phyloP scores from a whole-genome alignment of 306 rosid species.

The Quercus engelmannii region DNA sequence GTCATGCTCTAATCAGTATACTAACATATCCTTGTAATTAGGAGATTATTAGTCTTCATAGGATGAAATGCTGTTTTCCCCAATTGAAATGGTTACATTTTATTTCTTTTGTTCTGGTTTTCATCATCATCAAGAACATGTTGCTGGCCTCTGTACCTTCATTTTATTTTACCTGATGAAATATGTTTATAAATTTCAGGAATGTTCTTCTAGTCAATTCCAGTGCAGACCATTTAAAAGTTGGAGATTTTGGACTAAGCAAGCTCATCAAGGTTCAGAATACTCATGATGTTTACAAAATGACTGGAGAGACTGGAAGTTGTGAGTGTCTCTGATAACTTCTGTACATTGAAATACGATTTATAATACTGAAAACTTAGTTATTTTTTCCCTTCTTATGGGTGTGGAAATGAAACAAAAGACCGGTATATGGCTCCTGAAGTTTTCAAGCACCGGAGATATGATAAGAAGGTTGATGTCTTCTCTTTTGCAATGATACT shows the following conservation, averaged over 20 bases:
- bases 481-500: slow-evolving; percentile 94
- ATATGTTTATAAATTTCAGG: slow-evolving; percentile 46
- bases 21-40: not conserved
- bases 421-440: slow-evolving; percentile 99
- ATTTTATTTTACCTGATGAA: slow-evolving; percentile 7
- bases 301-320: slow-evolving; percentile 99
- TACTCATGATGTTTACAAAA: slow-evolving; percentile 94
- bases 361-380: slow-evolving; percentile 1
- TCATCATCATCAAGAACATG: slow-evolving; percentile 9
- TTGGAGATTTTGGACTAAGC: slow-evolving; percentile 97
- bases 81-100: not conserved
- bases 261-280: slow-evolving; percentile 89
- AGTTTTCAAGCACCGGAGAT: slow-evolving; percentile 82
- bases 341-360: slow-evolving; percentile 5
- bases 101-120: not conserved
- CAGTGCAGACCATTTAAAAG: slow-evolving; percentile 95
- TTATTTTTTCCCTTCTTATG: slow-evolving; percentile 1
- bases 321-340: slow-evolving; percentile 59
- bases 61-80: not conserved
- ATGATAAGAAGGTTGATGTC: slow-evolving; percentile 93
- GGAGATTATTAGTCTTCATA: not conserved
- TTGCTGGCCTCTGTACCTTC: slow-evolving; percentile 14
- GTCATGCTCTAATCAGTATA: not conserved
- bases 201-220: slow-evolving; percentile 95
- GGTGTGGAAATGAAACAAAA: slow-evolving; percentile 33